Percentiles rank a stretch among this genome's conserved stretches.
Conservation (phyloP, 495 filamentous ascomycete genomes). For the Lasiosphaeris hirsuta region DNA sequence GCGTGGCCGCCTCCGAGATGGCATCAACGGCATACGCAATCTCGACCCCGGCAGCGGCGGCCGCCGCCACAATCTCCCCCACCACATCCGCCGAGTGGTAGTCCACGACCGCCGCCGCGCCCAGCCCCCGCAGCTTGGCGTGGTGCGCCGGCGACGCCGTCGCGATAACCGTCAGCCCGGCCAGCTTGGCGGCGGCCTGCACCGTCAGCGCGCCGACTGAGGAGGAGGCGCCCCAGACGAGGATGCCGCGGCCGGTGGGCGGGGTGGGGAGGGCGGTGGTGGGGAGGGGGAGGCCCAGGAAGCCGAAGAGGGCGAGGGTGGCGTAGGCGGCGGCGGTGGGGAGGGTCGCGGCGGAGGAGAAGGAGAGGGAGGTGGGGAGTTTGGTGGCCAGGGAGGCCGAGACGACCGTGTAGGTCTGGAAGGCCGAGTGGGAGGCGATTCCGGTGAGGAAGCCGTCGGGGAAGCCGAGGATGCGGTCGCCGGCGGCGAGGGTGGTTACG, state of each 20-base stretch:
- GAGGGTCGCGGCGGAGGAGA: constrained; percentile 37
- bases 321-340: constrained; percentile 37
- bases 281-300: constrained; percentile 30
- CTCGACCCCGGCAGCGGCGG: constrained; percentile 16
- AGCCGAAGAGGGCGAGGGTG: constrained; percentile 30
- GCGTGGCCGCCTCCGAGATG: constrained; percentile 22
- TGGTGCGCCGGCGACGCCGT: constrained; percentile 38
- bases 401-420: constrained; percentile 42
- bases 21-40: constrained; percentile 32
- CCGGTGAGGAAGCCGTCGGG: constrained; percentile 13
- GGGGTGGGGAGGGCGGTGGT: not conserved
- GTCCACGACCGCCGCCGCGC: constrained; percentile 33
- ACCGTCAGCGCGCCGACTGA: constrained; percentile 52
- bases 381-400: constrained; percentile 23
- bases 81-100: constrained; percentile 23
- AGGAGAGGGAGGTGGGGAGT: constrained; percentile 31
- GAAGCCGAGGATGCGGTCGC: constrained; percentile 43
- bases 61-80: constrained; percentile 30
- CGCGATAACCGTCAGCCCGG: constrained; percentile 43
- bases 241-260: constrained; percentile 38
- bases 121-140: constrained; percentile 27
- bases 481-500: constrained; percentile 43
- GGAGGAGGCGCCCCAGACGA: constrained; percentile 60
- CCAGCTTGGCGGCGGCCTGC: constrained; percentile 37
- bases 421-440: constrained; percentile 23